Evolutionary conservation across 345 rosid genomes (phyloP).

Genomic region (Moricandia moricandioides): DNA sequence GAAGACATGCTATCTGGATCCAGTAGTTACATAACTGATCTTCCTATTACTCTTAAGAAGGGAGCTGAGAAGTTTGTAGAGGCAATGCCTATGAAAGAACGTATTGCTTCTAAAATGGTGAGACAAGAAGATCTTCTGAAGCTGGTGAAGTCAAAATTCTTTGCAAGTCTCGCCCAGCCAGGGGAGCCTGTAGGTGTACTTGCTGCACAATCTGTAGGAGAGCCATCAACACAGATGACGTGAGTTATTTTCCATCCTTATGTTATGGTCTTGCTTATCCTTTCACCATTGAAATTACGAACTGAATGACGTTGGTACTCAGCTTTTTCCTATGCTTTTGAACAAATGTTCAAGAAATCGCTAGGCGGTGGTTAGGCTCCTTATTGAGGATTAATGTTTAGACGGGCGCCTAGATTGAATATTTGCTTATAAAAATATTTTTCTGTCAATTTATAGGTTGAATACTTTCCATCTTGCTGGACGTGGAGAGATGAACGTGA

Average conservation of each 20-base stretch:
- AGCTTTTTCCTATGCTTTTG: background rate
- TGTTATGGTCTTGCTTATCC: constrained; percentile 8
- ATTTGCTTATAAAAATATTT: background rate
- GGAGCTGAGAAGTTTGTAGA: constrained; percentile 61
- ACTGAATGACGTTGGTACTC: too few species aligned
- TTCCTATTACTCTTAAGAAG: constrained; percentile 62
- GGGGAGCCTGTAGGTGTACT: constrained; percentile 99
- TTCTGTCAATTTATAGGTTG: constrained; percentile 48
- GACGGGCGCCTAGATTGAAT: too few species aligned
- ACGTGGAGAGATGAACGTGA: constrained; percentile 98
- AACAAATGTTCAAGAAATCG: too few species aligned
- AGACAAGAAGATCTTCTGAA: constrained; percentile 54
- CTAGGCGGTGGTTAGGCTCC: too few species aligned
- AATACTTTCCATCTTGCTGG: constrained; percentile 99
- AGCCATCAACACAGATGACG: constrained; percentile 99
- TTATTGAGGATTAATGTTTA: too few species aligned
- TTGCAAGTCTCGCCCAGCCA: constrained; percentile 92
- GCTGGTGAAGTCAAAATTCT: constrained; percentile 64
- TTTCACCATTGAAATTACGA: too few species aligned
- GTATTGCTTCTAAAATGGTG: constrained; percentile 36
- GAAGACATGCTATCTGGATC: constrained; percentile 41
- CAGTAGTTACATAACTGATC: constrained; percentile 49
- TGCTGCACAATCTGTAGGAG: constrained; percentile 99
- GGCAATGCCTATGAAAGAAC: constrained; percentile 42
- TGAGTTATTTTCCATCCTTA: constrained; percentile 44